Base-by-base conservation (phyloP, 805 yeast genomes). In the Yarrowia keelungensis region DNA sequence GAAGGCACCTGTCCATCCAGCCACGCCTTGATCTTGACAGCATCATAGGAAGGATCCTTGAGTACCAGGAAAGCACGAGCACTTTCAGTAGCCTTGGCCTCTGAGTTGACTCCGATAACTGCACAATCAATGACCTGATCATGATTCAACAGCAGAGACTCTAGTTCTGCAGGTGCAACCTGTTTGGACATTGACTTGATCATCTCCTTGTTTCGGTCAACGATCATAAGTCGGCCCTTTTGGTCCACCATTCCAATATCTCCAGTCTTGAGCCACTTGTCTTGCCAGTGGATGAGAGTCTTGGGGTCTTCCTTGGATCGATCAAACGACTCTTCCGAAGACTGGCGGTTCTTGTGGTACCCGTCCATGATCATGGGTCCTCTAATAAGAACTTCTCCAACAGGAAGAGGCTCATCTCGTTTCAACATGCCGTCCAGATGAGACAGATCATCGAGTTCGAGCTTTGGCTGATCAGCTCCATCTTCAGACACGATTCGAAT, bases 131-230 rank as follows among this genome's bases (percentile, higher is more conserved):
- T 86, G 59, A 93, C 97, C 68, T 84, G 81, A n/a, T 84, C 84
- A 79, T 91, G 91, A 73, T 86, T 89, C 69, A 87, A 83, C 74
- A 92, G 81, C 22, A 94, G 89, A 39, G 94, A 88, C 80, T 93
- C 98, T 71, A 93, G 90, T 81, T 93, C 98, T 15, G 97, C 94
- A 39, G 98, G 94, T 10, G 97, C 93, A 71, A 93, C 86, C 82
- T 97, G 89, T 80, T 93, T 97, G 72, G 80, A 79, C 19, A 79
- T 79, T 8, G 77, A 74, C 66, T 77, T 77, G 71, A 77, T 77
- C 54, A 77, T 77, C 56, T 77, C 79, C 79, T 77, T 77, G 59
- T 76, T 73, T 22, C 79, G 73, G 10, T 79, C 79, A 35, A 74
- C 80, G 69, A 87, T 86, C 70, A 76, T 79, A 41, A 86, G 75